A percentile compares a stretch with the other conserved stretches of the same genome.
Conservation (phyloP, 306 rosid species). For the Adenanthera pavonina region DNA sequence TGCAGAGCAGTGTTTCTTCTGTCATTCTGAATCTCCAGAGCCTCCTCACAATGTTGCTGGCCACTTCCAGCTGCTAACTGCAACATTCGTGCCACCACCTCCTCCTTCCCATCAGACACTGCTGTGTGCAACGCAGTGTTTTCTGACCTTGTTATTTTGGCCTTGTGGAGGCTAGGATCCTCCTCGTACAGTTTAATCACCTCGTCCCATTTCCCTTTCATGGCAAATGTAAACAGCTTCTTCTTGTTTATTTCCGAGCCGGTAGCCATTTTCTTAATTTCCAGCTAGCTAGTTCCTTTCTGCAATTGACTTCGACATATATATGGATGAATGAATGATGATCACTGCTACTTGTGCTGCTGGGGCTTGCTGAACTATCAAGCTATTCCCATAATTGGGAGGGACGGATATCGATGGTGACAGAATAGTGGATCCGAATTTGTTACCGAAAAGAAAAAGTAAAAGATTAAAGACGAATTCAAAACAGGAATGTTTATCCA, state of each 20-base stretch:
- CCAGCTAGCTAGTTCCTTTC: not conserved
- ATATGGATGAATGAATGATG: not conserved
- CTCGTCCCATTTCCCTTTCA: slow-evolving; percentile 48
- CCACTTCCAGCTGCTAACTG: accelerated
- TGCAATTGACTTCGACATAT: not conserved
- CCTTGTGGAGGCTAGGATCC: not conserved
- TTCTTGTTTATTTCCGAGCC: not conserved
- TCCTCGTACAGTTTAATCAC: slow-evolving; percentile 15
- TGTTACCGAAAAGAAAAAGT: not conserved
- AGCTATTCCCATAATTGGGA: not conserved
- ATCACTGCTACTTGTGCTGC: not conserved
- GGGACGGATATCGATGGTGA: not conserved
- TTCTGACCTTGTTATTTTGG: slow-evolving; percentile 29
- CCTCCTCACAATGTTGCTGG: not conserved
- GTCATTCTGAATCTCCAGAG: slow-evolving; percentile 15
- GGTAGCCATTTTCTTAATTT: not conserved
- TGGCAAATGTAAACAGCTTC: slow-evolving; percentile 14
- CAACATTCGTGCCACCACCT: slow-evolving; percentile 32
- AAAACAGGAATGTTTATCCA: not conserved
- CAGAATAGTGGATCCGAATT: not conserved
- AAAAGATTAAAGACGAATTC: not conserved
- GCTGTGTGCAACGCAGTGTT: slow-evolving; percentile 63
- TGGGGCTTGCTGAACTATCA: not conserved
- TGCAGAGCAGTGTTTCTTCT: slow-evolving; percentile 55
- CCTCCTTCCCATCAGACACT: slow-evolving; percentile 45